Evolutionary conservation across 176 grass and related monocot species (phyloP), one percentile per base, ranked within the genome.

Genomic region (Oryza glumipatula): DNA sequence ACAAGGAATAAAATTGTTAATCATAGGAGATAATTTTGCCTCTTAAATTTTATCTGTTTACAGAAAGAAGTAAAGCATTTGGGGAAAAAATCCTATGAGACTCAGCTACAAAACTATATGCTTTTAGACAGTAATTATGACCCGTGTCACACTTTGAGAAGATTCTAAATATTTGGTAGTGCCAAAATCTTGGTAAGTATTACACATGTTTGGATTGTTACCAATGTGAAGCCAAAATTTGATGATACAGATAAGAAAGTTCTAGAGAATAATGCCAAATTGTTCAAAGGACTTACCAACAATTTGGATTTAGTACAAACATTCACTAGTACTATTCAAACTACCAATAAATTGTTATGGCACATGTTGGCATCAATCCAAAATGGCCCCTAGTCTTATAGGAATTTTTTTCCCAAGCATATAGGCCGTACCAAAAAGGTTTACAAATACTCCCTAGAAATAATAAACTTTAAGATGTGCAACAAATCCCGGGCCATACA

Each of bases 1-100:
- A 82, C 48, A 77, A 73, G 47, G 28, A 64, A 80, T 17, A 10
- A 68, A 38, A 12, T 45, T 64, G 10, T 56, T 84, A 76, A 76
- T 43, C 22, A 41, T 28, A 47, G 58, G 65, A 72, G 43, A 87
- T 9, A 74, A 82, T 63, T 63, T 63, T 63, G 58, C 58, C 58
- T 63, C n/a, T 63, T 63, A 63, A 63, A 63, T 46, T 46, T 26
- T 15, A 48, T 48, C 26, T 9, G 6, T 48, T 73, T 7, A 48
- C 26, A 48, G 44, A 47, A 26, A 12, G 45, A 73, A 64, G n/a
- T 39, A 35, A 70, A 70, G 52, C 33, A 70, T 19, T n/a, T 58
- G 54, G 19, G 6, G 19, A 17, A 58, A 58, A 58, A 58, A 56
- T 56, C 54, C 4, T 58, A 21, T 7, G 7, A 21, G 6, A 32